Percentiles rank a stretch among this genome's conserved stretches.
Conservation (phyloP, 108 stramenopile genomes). For the Nitzschia sp. region DNA sequence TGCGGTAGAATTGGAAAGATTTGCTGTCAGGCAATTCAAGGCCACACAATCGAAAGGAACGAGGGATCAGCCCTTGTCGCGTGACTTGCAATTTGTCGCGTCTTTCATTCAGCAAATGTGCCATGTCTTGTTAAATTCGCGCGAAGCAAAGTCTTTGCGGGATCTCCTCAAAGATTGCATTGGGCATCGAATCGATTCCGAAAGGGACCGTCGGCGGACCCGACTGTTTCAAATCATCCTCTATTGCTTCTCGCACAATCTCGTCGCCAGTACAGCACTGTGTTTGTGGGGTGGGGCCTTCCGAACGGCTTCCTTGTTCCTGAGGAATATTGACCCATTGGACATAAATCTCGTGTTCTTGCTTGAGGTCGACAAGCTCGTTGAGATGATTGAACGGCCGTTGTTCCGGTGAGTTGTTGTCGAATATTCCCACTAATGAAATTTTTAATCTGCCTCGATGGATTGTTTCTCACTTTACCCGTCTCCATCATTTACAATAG, state of each 20-base stretch:
- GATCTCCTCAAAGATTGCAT: constrained; percentile 68
- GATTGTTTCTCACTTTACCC: background rate
- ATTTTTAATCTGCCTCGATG: too few species aligned
- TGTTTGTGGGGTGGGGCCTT: constrained; percentile 86
- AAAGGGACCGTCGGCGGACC: constrained; percentile 50
- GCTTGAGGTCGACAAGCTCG: constrained; percentile 76
- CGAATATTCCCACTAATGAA: background rate
- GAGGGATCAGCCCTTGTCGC: constrained; percentile 30
- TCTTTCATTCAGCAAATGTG: constrained; percentile 84
- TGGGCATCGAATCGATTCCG: constrained; percentile 33
- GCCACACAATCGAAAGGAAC: background rate
- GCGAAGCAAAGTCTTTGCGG: constrained; percentile 67
- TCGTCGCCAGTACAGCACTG: constrained; percentile 68
- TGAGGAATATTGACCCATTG: constrained; percentile 71
- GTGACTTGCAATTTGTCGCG: constrained; percentile 74
- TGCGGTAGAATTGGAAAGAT: constrained; percentile 74
- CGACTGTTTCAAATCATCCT: constrained; percentile 80
- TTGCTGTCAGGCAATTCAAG: constrained; percentile 27
- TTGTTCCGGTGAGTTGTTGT: constrained; percentile 57
- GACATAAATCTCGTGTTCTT: constrained; percentile 79
- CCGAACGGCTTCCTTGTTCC: constrained; percentile 69
- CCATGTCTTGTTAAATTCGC: constrained; percentile 69
- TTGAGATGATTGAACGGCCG: constrained; percentile 84
- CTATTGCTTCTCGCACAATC: constrained; percentile 76
- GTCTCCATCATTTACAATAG: background rate